Evolutionary conservation across 306 rosid species (phyloP).

Genomic region (Cucumis sativus): Cucumber_9930_V3 NC_026657.2:2711001-2711500

Average conservation of each 20-base stretch:
- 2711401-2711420: not conserved
- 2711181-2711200: slow-evolving; percentile 12
- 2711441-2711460: not conserved
- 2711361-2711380: not conserved
- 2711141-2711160: slow-evolving; percentile 54
- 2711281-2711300: not conserved
- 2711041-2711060: slow-evolving; percentile 46
- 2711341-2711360: not conserved
- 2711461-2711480: not conserved
- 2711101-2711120: slow-evolving; percentile 71
- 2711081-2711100: slow-evolving; percentile 98
- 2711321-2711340: not conserved
- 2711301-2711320: not conserved
- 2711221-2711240: not conserved
- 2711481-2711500: not conserved
- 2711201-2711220: not conserved
- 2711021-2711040: slow-evolving; percentile 72
- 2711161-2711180: slow-evolving; percentile 43
- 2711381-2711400: not conserved
- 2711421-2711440: not conserved
- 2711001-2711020: slow-evolving; percentile 61
- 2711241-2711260: not conserved
- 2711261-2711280: not conserved
- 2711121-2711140: slow-evolving; percentile 64
- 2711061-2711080: slow-evolving; percentile 81